Base-by-base conservation (phyloP, 352 stramenopile genomes). In the Globisporangium uncinulatum region DNA sequence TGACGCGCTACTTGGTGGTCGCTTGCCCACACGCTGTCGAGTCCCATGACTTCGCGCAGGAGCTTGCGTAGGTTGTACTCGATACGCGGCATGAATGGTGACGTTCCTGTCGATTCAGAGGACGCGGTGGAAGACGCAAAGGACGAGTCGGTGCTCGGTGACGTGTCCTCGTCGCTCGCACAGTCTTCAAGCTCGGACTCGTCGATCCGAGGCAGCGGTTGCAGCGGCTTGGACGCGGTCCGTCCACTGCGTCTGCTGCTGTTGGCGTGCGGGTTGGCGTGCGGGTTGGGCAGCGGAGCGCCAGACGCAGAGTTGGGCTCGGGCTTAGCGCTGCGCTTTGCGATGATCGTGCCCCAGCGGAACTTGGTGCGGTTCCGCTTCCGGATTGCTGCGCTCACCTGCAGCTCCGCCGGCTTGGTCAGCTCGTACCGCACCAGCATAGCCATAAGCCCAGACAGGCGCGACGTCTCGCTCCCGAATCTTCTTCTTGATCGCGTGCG, bases 1-100 rank as follows among this genome's bases (percentile, higher is more conserved):
- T 83, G 71, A 2, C 56, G 29, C 56, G 63, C 49, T 32, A 80
- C 69, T 56, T 83, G 71, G 46, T 73, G 51, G 45, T 80, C 51
- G 57, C 60, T 71, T 7, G 47, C 59, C 73, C 73, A 83, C 39
- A 63, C 64, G 29, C 59, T 34, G 31, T 56, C 59, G 52, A 42
- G 59, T 0, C 59, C 52, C 52, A 65, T 56, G 47, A 65, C 59
- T 7, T 56, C 36, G 59, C 52, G 59, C 39, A 65, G 41, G 5
- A 65, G 53, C 43, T 65, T 65, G 47, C 52, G 52, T 32, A 60
- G 13, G 46, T 64, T 51, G 58, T 64, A 64, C 44, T 64, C 58
- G 51, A 59, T 53, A 36, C 58, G 51, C 34, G 51, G 58, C 24
- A 42, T 48, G 37, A 55, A 64, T 15, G n/a, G 29, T 17, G 9